A percentile compares a stretch with the other conserved stretches of the same genome.
Conservation (phyloP, 306 rosid species). For the Hippophae tibetana region DNA sequence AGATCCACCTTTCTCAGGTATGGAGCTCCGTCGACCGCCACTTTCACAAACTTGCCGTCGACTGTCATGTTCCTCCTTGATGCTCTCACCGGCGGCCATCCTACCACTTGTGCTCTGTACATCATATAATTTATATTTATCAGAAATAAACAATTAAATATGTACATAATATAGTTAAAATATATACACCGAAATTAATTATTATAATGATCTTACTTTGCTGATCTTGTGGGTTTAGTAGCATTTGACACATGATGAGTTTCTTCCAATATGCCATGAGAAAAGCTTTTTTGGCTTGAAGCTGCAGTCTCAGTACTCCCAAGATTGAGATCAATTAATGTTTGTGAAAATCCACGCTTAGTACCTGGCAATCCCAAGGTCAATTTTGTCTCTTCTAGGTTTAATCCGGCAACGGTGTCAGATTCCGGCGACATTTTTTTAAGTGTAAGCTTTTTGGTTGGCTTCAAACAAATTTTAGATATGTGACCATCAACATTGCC, state of each 20-base stretch:
- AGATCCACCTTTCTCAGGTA: slow-evolving; percentile 60
- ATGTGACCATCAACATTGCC: neutral
- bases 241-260: slow-evolving; percentile 8
- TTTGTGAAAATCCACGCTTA: slow-evolving; percentile 42
- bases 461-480: neutral
- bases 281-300: neutral
- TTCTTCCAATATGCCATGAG: neutral
- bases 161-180: neutral
- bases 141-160: neutral
- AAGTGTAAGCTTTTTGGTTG: neutral
- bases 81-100: slow-evolving; percentile 68
- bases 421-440: slow-evolving; percentile 29
- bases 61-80: slow-evolving; percentile 38
- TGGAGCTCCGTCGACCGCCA: slow-evolving; percentile 68
- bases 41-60: slow-evolving; percentile 48
- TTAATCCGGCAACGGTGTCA: slow-evolving; percentile 16
- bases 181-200: neutral
- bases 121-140: neutral
- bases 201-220: slow-evolving; percentile 31
- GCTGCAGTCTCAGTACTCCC: slow-evolving; percentile 17
- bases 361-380: slow-evolving; percentile 44
- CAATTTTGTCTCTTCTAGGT: slow-evolving; percentile 44
- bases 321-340: slow-evolving; percentile 32
- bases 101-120: slow-evolving; percentile 41
- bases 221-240: slow-evolving; percentile 11